Conservation (phyloP, 441 rosid species). For the Pelargonium fulgidum region DNA sequence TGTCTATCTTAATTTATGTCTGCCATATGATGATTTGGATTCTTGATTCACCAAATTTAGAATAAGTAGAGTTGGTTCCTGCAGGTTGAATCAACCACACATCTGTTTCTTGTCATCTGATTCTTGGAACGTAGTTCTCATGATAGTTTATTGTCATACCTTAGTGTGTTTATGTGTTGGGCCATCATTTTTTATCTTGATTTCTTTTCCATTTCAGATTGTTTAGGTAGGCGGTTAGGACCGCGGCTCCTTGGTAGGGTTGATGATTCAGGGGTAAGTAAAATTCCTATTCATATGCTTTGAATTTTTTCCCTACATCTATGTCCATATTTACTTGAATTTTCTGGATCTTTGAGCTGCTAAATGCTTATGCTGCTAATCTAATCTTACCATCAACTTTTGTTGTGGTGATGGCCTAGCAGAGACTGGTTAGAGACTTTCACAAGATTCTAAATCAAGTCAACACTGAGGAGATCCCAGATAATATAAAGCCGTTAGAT, state of each 20-base stretch:
- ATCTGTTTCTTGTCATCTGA: neutral
- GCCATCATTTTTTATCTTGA: slow-evolving; percentile 19
- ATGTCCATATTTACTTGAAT: neutral
- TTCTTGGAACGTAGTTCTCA: neutral
- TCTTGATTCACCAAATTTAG: neutral
- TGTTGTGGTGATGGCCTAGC: slow-evolving; percentile 31
- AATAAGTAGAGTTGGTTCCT: neutral
- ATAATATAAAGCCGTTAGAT: slow-evolving; percentile 76
- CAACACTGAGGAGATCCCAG: slow-evolving; percentile 69
- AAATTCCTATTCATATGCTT: slow-evolving; percentile 8
- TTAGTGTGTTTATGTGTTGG: slow-evolving; percentile 14
- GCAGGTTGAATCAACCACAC: neutral
- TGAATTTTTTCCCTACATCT: neutral
- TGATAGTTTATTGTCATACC: neutral
- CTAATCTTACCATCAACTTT: slow-evolving; percentile 19
- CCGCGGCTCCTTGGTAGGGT: slow-evolving; percentile 83
- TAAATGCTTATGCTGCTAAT: slow-evolving; percentile 20
- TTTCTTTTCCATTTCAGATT: slow-evolving; percentile 49
- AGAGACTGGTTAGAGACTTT: slow-evolving; percentile 83
- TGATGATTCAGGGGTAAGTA: slow-evolving; percentile 90
- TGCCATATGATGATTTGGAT: neutral
- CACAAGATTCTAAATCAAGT: slow-evolving; percentile 77
- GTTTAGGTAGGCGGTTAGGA: slow-evolving; percentile 96
- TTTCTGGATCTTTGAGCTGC: neutral
- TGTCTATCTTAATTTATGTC: neutral